Conservation (phyloP, 73 alveolate species). For the Paramecium sonneborni region DNA sequence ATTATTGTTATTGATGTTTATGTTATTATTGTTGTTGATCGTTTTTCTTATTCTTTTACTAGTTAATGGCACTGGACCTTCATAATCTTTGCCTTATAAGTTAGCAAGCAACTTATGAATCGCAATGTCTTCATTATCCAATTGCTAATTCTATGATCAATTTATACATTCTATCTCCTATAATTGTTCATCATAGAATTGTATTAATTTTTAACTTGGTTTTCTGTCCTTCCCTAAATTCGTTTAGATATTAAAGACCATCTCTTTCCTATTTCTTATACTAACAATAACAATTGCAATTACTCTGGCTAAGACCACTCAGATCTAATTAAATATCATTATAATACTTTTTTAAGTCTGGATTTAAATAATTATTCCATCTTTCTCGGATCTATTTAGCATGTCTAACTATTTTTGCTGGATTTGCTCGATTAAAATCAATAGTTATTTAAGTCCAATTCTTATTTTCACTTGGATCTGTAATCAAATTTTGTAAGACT, state of each 20-base stretch:
- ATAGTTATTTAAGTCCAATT: constrained; percentile 51
- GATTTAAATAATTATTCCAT: constrained; percentile 55
- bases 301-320: constrained; percentile 40
- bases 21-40: not conserved
- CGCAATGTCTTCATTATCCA: constrained; percentile 55
- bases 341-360: constrained; percentile 47
- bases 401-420: constrained; percentile 30
- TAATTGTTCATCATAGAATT: constrained; percentile 43
- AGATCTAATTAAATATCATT: not conserved
- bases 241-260: constrained; percentile 44
- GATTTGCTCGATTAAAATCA: constrained; percentile 40
- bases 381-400: constrained; percentile 54
- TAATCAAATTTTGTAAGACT: not conserved
- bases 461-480: constrained; percentile 46
- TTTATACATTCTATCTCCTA: constrained; percentile 31
- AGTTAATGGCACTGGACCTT: not conserved
- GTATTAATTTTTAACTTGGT: constrained; percentile 40
- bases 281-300: not conserved
- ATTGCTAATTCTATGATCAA: not conserved
- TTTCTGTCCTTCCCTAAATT: constrained; percentile 38
- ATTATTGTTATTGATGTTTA: not conserved
- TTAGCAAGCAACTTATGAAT: constrained; percentile 16
- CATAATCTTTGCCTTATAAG: constrained; percentile 41
- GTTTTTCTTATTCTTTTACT: constrained; percentile 31
- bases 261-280: constrained; percentile 50